A percentile compares a stretch with the other conserved stretches of the same genome.
These are phyloP conservation scores for Penicillium flavigenum DNA, from an alignment of 495 filamentous ascomycete species.

Conservation along the genomic window DNA sequence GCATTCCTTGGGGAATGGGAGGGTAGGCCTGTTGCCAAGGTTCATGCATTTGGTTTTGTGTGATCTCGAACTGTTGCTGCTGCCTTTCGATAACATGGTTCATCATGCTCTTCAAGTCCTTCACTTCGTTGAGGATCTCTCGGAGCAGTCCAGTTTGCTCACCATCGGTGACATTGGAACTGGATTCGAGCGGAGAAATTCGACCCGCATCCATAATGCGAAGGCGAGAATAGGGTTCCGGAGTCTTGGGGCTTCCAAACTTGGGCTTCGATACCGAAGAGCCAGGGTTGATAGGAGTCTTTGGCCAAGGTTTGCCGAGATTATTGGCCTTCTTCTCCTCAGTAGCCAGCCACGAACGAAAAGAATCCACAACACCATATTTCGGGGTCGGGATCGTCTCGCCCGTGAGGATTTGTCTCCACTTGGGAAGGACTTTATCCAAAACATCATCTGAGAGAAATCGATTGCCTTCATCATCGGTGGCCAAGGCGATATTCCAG, in stretches of 20 bases:
- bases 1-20: neutral
- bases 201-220: neutral
- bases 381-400: neutral
- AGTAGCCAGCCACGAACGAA: neutral
- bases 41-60: neutral
- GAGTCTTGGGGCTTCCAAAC: neutral
- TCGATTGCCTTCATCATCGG: constrained; percentile 2
- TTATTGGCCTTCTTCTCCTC: neutral
- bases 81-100: neutral
- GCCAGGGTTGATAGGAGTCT: neutral
- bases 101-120: neutral
- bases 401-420: neutral
- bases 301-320: neutral
- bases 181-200: neutral
- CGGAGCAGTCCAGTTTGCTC: constrained; percentile 2
- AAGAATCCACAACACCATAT: neutral
- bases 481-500: constrained; percentile 12
- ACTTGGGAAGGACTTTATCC: constrained; percentile 4
- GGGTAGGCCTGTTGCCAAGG: neutral
- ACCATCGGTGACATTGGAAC: too few relatives aligned
- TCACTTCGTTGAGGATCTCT: neutral
- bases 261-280: neutral
- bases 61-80: neutral
- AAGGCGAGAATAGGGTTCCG: neutral
- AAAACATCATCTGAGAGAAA: constrained; percentile 1